Percentiles rank a stretch among this genome's conserved stretches.
Evolutionary conservation across 2,329 filamentous ascomycete species (phyloP).

Genomic region (Alternaria solani): DNA sequence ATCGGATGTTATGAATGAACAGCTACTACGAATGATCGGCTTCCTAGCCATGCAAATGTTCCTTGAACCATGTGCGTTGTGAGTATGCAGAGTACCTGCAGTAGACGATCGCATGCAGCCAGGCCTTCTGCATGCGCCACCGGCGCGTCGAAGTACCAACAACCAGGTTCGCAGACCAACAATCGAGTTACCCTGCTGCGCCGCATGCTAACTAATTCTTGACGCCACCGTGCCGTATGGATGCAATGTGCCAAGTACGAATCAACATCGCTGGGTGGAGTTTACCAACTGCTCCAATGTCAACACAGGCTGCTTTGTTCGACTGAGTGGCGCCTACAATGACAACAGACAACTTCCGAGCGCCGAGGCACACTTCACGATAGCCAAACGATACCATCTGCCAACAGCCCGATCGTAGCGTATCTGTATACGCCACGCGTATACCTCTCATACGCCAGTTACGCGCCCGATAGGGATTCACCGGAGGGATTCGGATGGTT

Average conservation of each 20-base stretch:
- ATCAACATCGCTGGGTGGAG: not conserved
- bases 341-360: not conserved
- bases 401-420: not conserved
- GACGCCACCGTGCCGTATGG: slow-evolving; percentile 4
- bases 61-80: not conserved
- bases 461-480: not conserved
- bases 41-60: not conserved
- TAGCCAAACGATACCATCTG: not conserved
- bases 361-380: slow-evolving; percentile 3
- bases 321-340: not conserved
- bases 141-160: slow-evolving; percentile 1
- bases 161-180: not conserved
- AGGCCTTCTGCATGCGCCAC: not conserved
- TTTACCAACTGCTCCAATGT: not conserved
- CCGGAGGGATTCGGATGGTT: not conserved
- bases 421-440: not conserved
- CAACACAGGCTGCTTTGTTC: not conserved
- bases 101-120: not conserved
- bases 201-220: not conserved
- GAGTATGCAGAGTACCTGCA: not conserved
- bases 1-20: slow-evolving; percentile 6
- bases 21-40: not conserved
- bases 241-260: slow-evolving; percentile 1
- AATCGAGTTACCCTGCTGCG: not conserved
- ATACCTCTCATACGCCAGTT: not conserved